A percentile compares a stretch with the other conserved stretches of the same genome.
Evolutionary conservation across 2,329 filamentous ascomycete species (phyloP).

Genomic region (Fusarium subglutinans): DNA sequence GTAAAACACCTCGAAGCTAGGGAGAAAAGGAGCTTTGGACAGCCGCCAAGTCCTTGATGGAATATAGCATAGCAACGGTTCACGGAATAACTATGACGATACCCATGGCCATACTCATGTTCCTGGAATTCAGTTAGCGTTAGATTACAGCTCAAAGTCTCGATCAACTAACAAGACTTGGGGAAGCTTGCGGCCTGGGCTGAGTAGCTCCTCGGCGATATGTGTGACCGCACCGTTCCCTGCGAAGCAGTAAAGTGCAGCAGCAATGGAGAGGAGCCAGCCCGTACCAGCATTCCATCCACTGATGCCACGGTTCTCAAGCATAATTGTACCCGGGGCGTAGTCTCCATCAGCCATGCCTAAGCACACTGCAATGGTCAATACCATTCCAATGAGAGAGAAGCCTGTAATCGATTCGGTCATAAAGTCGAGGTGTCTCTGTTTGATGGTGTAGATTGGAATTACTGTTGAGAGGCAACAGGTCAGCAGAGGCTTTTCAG

Average conservation of each 20-base stretch:
- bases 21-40: not conserved
- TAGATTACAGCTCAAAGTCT: accelerated
- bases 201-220: not conserved
- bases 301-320: not conserved
- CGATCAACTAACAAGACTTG: not conserved
- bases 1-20: not conserved
- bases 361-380: not conserved
- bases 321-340: not conserved
- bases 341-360: not conserved
- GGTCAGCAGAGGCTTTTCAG: not conserved
- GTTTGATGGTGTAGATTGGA: not conserved
- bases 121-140: not conserved
- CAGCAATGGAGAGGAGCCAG: not conserved
- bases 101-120: not conserved
- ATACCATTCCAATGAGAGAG: not conserved
- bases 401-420: not conserved
- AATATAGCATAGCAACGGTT: not conserved
- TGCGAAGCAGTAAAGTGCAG: not conserved
- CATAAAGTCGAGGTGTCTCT: not conserved
- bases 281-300: not conserved
- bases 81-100: not conserved
- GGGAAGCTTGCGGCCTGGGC: not conserved
- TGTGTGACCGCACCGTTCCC: not conserved
- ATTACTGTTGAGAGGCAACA: accelerated
- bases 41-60: not conserved